Conservation (phyloP, 768 basidiomycete genomes). For the Psilocybe sp. region DNA sequence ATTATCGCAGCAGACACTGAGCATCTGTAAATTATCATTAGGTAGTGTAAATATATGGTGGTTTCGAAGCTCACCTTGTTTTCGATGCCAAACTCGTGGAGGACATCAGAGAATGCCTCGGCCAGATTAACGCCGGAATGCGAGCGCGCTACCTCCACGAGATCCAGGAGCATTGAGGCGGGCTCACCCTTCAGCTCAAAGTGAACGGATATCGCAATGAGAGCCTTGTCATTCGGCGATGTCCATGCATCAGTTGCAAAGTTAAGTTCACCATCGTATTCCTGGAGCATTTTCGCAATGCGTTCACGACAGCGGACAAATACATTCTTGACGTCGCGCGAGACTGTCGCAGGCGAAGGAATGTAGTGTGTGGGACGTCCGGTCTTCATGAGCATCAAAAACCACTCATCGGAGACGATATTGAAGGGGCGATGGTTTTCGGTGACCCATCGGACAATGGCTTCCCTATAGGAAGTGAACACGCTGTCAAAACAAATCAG, state of each 20-base stretch:
- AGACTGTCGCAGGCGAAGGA: constrained; percentile 7
- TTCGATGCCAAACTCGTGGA: constrained; percentile 26
- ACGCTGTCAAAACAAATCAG: constrained; percentile 1
- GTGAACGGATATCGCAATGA: constrained; percentile 29
- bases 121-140: constrained; percentile 34
- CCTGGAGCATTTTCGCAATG: constrained; percentile 11
- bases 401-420: constrained; percentile 13
- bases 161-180: too few relatives aligned
- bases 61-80: background rate
- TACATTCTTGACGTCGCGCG: constrained; percentile 3
- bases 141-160: constrained; percentile 31
- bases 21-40: background rate
- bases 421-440: constrained; percentile 9
- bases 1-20: background rate
- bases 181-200: constrained; percentile 26
- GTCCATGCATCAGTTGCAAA: constrained; percentile 34
- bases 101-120: constrained; percentile 24
- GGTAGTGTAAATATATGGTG: background rate
- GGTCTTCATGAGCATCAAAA: constrained; percentile 7
- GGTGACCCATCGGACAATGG: constrained; percentile 25
- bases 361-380: constrained; percentile 8
- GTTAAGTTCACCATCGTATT: constrained; percentile 6
- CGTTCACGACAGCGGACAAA: constrained; percentile 3
- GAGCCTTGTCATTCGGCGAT: constrained; percentile 31
- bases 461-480: constrained; percentile 13